These are phyloP conservation scores for Tephrocybe sp. DNA, from an alignment of 768 basidiomycete genomes.

Conservation along the genomic window DNA sequence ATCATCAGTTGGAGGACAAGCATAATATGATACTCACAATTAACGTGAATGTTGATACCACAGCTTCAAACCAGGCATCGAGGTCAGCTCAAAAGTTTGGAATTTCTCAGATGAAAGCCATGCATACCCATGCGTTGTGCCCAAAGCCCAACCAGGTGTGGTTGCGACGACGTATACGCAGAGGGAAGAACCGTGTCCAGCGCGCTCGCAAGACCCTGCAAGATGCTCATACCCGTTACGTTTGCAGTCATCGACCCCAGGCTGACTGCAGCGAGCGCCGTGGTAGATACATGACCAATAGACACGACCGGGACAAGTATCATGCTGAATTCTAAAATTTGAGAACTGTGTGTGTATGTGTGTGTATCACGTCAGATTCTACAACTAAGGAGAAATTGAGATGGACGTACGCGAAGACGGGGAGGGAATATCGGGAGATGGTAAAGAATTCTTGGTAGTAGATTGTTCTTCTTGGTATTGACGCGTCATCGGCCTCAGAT, in stretches of 20 bases:
- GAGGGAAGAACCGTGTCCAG: slow-evolving; percentile 92
- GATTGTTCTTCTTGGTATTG: not conserved
- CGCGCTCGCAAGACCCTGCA: slow-evolving; percentile 78
- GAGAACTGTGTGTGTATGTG: slow-evolving; percentile 51
- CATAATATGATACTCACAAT: slow-evolving; percentile 44
- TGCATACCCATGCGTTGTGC: slow-evolving; percentile 76
- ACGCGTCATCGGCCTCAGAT: not conserved
- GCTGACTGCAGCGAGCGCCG: slow-evolving; percentile 80
- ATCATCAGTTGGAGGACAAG: too few species aligned
- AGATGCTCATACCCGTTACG: slow-evolving; percentile 72
- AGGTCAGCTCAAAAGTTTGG: not conserved
- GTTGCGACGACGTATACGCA: slow-evolving; percentile 90
- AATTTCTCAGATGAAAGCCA: not conserved
- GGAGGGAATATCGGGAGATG: slow-evolving; percentile 2
- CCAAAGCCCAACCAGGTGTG: slow-evolving; percentile 88
- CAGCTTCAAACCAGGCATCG: slow-evolving; percentile 34
- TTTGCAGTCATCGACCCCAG: slow-evolving; percentile 71
- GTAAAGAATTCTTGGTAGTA: slow-evolving; percentile 3
- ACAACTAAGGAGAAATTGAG: not conserved
- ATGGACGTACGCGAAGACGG: slow-evolving; percentile 1
- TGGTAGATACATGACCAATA: slow-evolving; percentile 87
- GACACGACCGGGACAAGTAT: slow-evolving; percentile 80
- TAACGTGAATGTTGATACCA: slow-evolving; percentile 56
- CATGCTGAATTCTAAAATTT: slow-evolving; percentile 82
- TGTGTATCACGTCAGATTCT: not conserved